Base-by-base conservation (phyloP, 1,139 yeast species). In the Saccharomyces uvarum region DNA sequence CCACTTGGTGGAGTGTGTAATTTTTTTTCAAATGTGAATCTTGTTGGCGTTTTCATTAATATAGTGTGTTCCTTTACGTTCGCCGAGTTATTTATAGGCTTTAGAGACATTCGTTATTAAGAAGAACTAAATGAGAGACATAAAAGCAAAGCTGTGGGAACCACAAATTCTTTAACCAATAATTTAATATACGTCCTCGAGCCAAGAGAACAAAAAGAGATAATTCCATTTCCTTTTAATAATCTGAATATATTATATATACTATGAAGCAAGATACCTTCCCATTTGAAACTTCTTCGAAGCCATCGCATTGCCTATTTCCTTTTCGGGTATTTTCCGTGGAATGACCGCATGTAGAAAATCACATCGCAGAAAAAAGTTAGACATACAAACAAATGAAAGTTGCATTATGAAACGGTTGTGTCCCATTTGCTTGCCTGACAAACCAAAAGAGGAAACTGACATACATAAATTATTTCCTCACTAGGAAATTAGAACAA, bases 1-100 rank as follows among this genome's bases (percentile, higher is more conserved):
- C 59, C 55, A 51, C 67, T 67, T 27, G 72, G 72, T 9, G 72
- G 72, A 1, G 70, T 66, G 52, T 67, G 71, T 7, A 65, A 50
- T 26, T 57, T 61, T 53, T 67, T 65, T 21, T 61, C 61, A 24
- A 53, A 53, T 1, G 51, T 50, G 49, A 53, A 38, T 41, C 57
- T 52, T 5, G 57, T 57, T 13, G 66, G 65, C 11, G 64, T 61
- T 19, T 52, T 54, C 19, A 59, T 38, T 21, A 44, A 19, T 19
- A 51, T n/a, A 38, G 3, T 4, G 26, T 2, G 19, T 19, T 24
- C 26, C 13, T 38, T 19, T 13, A 38, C n/a, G 26, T 19, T 9
- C 24, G 19, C 44, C 11, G 13, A 38, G 26, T 19, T 16, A 19
- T 38, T n/a, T 11, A 38, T 13, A 11, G 24, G n/a, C 11, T 38